A percentile compares a stretch with the other conserved stretches of the same genome.
phyloP scores from a whole-genome alignment of 495 filamentous ascomycete genomes.

The Penicillium cinerascens region DNA sequence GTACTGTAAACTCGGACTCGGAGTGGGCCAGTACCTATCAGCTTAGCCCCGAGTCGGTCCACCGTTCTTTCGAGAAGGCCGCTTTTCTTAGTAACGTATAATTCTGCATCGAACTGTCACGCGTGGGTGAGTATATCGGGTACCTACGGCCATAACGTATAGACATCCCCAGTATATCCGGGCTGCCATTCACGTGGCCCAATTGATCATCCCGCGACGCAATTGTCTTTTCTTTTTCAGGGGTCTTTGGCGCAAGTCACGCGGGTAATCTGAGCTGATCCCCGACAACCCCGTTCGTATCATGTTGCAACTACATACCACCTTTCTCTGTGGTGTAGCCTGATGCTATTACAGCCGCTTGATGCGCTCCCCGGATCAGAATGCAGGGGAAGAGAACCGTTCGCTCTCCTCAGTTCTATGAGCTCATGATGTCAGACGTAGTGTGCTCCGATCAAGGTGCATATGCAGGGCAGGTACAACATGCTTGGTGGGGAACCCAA shows the following conservation, averaged over 20 bases:
- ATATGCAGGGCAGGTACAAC: conserved; percentile 54
- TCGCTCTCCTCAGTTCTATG: background rate
- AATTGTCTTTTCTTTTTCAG: background rate
- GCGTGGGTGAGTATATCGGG: background rate
- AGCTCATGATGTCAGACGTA: conserved; percentile 19
- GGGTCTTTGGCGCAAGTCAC: background rate
- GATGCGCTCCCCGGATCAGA: background rate
- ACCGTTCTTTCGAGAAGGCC: background rate
- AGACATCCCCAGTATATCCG: background rate
- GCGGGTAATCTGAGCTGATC: background rate
- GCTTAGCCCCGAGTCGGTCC: background rate
- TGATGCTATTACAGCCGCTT: background rate
- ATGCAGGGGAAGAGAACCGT: background rate
- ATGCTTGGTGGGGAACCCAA: conserved; percentile 34
- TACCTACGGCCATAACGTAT: background rate
- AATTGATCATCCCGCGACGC: background rate
- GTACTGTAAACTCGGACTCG: conserved; percentile 5
- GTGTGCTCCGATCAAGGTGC: conserved; percentile 25
- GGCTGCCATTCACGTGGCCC: background rate
- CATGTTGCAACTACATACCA: background rate
- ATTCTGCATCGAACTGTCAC: background rate
- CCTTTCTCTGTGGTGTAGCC: background rate
- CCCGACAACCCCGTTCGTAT: background rate
- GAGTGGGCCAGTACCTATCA: background rate
- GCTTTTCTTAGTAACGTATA: background rate